A percentile compares a stretch with the other conserved stretches of the same genome.
These are phyloP conservation scores for Fraxinus velutina DNA, from an alignment of 305 asterid genomes.

Conservation along the genomic window DNA sequence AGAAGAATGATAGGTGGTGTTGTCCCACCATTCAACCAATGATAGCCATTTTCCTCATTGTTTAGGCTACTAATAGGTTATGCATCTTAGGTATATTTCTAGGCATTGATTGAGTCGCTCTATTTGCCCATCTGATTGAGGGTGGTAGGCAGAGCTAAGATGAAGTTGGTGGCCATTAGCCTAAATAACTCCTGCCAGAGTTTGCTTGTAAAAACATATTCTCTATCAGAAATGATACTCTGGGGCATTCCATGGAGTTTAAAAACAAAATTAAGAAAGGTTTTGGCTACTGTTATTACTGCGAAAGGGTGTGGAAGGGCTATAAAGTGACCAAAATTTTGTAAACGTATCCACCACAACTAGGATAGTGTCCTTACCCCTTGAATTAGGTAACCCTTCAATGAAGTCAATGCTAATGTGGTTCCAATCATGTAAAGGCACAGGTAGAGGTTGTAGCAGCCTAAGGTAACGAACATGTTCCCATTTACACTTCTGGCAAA, in stretches of 20 bases:
- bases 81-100: neutral
- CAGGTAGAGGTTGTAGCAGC: neutral
- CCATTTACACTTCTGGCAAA: neutral
- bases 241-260: neutral
- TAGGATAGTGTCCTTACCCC: neutral
- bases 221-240: neutral
- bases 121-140: neutral
- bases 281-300: neutral
- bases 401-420: neutral
- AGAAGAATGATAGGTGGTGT: neutral
- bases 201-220: neutral
- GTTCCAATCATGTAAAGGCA: neutral
- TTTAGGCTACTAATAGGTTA: neutral
- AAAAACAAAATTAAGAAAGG: no score
- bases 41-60: neutral
- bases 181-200: neutral
- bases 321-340: neutral
- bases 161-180: neutral
- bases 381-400: neutral
- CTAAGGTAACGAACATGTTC: neutral
- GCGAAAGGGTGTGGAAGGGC: neutral
- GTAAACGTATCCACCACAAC: neutral
- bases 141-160: neutral
- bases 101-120: neutral
- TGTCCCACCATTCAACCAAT: neutral